These are phyloP conservation scores for Candida sp. DNA, from an alignment of 1,139 yeast genomes.

Conservation along the genomic window DNA sequence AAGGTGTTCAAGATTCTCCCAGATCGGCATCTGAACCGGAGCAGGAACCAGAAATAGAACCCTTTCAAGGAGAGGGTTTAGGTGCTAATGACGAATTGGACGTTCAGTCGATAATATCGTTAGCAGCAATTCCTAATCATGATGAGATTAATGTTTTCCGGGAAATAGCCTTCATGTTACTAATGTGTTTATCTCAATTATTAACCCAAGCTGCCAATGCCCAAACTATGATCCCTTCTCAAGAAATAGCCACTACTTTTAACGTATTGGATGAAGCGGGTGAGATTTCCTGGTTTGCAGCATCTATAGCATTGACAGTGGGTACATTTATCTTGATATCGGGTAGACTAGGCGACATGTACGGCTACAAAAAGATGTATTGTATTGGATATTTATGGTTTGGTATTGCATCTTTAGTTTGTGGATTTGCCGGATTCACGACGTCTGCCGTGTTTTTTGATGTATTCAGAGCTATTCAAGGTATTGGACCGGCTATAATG, in stretches of 20 bases:
- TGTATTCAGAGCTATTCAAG: slow-evolving; percentile 55
- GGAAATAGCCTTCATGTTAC: slow-evolving; percentile 18
- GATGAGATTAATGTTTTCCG: slow-evolving; percentile 15
- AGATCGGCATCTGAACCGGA: background rate
- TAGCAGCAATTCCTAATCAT: slow-evolving; percentile 9
- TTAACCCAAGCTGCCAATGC: slow-evolving; percentile 49
- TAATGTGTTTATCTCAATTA: slow-evolving; percentile 42
- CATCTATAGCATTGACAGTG: slow-evolving; percentile 54
- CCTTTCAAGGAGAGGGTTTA: background rate
- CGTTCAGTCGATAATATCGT: background rate
- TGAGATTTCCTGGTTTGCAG: slow-evolving; percentile 56
- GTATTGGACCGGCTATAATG: slow-evolving; percentile 55
- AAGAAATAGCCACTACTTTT: slow-evolving; percentile 34
- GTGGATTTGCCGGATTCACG: slow-evolving; percentile 49
- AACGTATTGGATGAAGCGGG: slow-evolving; percentile 33
- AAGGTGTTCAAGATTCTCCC: background rate
- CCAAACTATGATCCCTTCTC: slow-evolving; percentile 40
- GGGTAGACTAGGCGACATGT: slow-evolving; percentile 64
- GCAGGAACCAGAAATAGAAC: background rate
- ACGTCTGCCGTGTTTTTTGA: slow-evolving; percentile 41
- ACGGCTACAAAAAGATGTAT: slow-evolving; percentile 52
- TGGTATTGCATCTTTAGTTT: slow-evolving; percentile 45
- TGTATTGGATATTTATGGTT: slow-evolving; percentile 47
- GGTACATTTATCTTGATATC: slow-evolving; percentile 61
- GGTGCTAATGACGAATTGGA: background rate